Evolutionary conservation across 192 early-diverging fungal species (phyloP), one percentile per base, ranked within the genome.

Genomic region (Coemansia guatemalensis): DNA sequence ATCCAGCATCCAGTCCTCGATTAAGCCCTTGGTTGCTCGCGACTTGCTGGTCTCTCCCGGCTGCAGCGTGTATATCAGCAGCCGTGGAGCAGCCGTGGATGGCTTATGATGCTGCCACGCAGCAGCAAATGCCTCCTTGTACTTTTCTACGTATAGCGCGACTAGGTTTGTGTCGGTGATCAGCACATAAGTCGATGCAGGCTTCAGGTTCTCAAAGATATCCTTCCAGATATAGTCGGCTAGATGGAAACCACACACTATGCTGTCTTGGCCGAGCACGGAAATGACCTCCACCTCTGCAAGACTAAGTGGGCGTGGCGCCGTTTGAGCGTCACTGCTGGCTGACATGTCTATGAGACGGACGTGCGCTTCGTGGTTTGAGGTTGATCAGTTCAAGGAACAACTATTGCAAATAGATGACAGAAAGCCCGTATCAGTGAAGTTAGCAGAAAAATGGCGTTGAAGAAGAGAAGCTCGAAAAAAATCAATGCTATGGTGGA

Each of bases 1-100:
- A 20, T 68, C 63, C 21, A 99, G 86, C 74, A 96, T 86, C 82
- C 87, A 99, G 80, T 99, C 95, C 69, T 99, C 95, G 55, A 97
- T 90, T 21, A 75, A 74, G 48, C 84, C 88, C 82, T 97, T 99
- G 22, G 84, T 88, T 44, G 87, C 89, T 25, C 97, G 79, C 44
- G 93, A 93, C 83, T 96, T 98, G 69, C 86, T 86, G 26, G 84
- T 64, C 77, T 99, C 97, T 21, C 95, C 95, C 3, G 95, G 93
- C 29, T 93, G 83, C 62, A 99, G 74, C 4, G 92, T 83, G 59
- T 88, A 88, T 35, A 85, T 81, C 20, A 97, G 81, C 33, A 98
- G 71, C 55, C 88, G 83, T 53, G 85, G 81, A 18, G 66, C 59
- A 17, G 53, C 26, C n/a, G 29, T n/a, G 1, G 41, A 25, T 18